Percentiles rank a stretch among this genome's conserved stretches.
Evolutionary conservation across 75 land plant genomes (phyloP).

Genomic region (Adiantum capillusveneris): DNA sequence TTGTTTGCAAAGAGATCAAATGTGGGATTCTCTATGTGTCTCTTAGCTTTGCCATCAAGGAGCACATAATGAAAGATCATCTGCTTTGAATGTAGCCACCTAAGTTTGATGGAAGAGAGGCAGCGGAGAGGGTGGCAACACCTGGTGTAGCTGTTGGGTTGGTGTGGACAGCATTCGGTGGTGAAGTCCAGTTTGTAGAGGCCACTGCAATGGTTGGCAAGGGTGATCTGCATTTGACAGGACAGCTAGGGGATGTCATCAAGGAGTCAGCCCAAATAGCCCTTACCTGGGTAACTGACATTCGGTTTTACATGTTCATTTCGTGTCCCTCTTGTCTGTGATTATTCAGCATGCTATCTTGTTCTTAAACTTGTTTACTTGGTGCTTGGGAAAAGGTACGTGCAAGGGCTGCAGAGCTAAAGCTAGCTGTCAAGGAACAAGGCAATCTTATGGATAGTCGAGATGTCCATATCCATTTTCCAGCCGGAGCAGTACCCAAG

Average conservation of each 20-base stretch:
- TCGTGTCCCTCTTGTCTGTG: too few relatives aligned
- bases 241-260: slow-evolving; percentile 98
- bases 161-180: slow-evolving; percentile 94
- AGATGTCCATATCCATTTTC: slow-evolving; percentile 96
- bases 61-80: not conserved
- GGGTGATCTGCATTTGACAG: slow-evolving; percentile 92
- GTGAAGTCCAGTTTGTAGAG: slow-evolving; percentile 94
- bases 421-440: slow-evolving; percentile 43
- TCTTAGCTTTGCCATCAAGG: too few relatives aligned
- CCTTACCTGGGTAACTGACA: slow-evolving; percentile 68
- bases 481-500: slow-evolving; percentile 97
- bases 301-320: not conserved
- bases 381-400: slow-evolving; percentile 42
- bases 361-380: too few relatives aligned
- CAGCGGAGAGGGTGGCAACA: slow-evolving; percentile 77
- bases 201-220: slow-evolving; percentile 85
- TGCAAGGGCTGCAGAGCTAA: slow-evolving; percentile 79
- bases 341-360: too few relatives aligned
- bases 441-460: slow-evolving; percentile 64
- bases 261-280: slow-evolving; percentile 99
- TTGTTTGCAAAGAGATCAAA: too few relatives aligned
- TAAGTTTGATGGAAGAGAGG: slow-evolving; percentile 83
- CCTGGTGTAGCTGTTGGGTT: slow-evolving; percentile 94
- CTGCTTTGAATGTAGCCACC: slow-evolving; percentile 72
- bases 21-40: too few relatives aligned